These are phyloP conservation scores for Strombidium stylifer DNA, from an alignment of 73 alveolate genomes.

Conservation along the genomic window DNA sequence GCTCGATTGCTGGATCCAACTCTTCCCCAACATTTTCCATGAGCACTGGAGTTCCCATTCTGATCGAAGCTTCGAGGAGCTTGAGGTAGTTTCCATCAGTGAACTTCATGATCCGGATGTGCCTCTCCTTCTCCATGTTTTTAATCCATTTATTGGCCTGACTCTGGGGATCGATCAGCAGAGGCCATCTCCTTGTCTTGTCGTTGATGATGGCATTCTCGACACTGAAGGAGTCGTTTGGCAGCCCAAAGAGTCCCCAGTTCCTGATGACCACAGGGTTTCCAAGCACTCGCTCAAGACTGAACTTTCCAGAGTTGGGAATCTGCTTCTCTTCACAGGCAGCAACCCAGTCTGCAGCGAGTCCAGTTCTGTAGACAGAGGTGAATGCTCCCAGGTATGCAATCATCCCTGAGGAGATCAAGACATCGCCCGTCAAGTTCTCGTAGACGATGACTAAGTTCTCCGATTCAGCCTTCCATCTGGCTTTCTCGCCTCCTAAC, in stretches of 20 bases:
- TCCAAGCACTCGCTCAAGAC: conserved; percentile 92
- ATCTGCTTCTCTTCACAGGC: conserved; percentile 81
- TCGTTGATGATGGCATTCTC: conserved; percentile 96
- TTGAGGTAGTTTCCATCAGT: conserved; percentile 82
- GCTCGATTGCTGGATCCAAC: conserved; percentile 96
- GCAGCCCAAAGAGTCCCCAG: conserved; percentile 98
- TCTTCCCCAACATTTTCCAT: conserved; percentile 89
- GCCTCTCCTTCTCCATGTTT: conserved; percentile 57
- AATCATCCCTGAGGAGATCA: conserved; percentile 96
- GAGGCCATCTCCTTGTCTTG: conserved; percentile 98
- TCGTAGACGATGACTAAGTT: conserved; percentile 76
- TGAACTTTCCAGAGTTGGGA: conserved; percentile 89
- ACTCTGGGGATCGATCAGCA: conserved; percentile 97
- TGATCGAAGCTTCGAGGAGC: conserved; percentile 79
- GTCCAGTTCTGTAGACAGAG: conserved; percentile 74
- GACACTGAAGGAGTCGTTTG: conserved; percentile 96
- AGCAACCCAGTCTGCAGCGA: conserved; percentile 90
- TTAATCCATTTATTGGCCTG: conserved; percentile 78
- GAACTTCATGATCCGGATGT: conserved; percentile 76
- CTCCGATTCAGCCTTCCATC: conserved; percentile 95
- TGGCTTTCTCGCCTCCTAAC: conserved; percentile 98
- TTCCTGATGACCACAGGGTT: conserved; percentile 97
- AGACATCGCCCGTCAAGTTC: conserved; percentile 97
- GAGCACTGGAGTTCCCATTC: conserved; percentile 94
- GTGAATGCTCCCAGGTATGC: conserved; percentile 97